Evolutionary conservation across 805 yeast genomes (phyloP), one percentile per base, ranked within the genome.

Genomic region (Candida nanaspora): DNA sequence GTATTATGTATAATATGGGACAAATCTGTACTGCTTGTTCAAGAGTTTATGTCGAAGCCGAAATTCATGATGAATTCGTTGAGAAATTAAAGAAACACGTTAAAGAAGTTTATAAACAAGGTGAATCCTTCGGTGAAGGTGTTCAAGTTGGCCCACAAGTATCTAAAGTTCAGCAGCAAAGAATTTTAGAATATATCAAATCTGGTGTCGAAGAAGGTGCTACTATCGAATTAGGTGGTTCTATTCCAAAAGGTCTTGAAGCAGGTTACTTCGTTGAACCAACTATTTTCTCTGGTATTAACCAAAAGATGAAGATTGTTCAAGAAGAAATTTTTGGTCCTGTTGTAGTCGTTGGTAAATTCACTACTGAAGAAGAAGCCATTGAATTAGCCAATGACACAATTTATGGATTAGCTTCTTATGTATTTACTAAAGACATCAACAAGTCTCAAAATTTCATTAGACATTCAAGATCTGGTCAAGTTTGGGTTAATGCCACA

Each of bases 1-100:
- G 96, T 63, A 88, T 89, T 57, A 86, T 82, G 74, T 86, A 76
- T 76, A 89, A 89, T 74, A 81, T 89, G 57, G 98, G 98, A 67
- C 96, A 91, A 70, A 89, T 86, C 43, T 89, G 98, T 69, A 83
- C 88, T 58, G 97, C 96, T 29, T 94, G 95, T 49, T 87, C 96
- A 42, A 80, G 98, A 66, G 69, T 88, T 49, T 85, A 86, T 61
- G 82, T 89, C 45, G 96, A 89, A 66, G 94, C 84, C 49, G 75
- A 77, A 29, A 71, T 87, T 52, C 86, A 89, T 65, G 96, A 89
- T 48, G 72, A 81, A 62, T 76, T 87, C 47, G 61, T 87, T 43
- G 71, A 66, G 28, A 80, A 72, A 49, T 77, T 85, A 59, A 70
- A 69, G 52, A 57, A 59, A 33, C 74, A 74, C 42, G 74, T 80